Evolutionary conservation across 805 yeast species (phyloP).

Genomic region (Blastobotrys terrestris): DNA sequence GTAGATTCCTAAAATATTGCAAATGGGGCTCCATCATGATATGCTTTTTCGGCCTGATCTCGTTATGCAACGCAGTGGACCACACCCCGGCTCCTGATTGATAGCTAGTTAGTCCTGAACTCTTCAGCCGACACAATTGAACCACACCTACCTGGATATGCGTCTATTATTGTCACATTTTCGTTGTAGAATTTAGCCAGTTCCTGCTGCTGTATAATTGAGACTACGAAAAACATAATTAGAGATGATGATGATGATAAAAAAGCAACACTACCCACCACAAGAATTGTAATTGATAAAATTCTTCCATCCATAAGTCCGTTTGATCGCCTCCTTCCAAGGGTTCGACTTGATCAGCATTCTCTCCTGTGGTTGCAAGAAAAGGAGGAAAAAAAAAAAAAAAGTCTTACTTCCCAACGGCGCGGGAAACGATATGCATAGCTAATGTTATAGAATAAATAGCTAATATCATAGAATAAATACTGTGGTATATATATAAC

Average conservation of each 20-base stretch:
- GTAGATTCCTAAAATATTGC: slow-evolving; percentile 24
- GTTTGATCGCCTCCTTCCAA: neutral
- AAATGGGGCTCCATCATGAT: slow-evolving; percentile 51
- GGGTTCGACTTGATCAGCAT: neutral
- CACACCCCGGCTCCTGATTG: slow-evolving; percentile 49
- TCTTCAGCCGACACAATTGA: neutral
- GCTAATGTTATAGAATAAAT: too few species aligned
- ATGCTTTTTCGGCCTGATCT: slow-evolving; percentile 57
- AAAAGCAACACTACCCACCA: slow-evolving; percentile 3
- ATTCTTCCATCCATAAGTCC: slow-evolving; percentile 23
- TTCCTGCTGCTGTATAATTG: slow-evolving; percentile 44
- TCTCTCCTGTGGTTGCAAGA: too few species aligned
- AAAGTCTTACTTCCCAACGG: neutral
- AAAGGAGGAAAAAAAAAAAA: neutral
- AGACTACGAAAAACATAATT: slow-evolving; percentile 16
- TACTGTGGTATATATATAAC: too few species aligned
- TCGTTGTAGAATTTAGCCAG: slow-evolving; percentile 33
- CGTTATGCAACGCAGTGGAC: slow-evolving; percentile 55
- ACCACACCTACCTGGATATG: slow-evolving; percentile 26
- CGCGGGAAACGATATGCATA: too few species aligned
- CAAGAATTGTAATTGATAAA: slow-evolving; percentile 24
- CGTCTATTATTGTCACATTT: slow-evolving; percentile 30
- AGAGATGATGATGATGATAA: too few species aligned
- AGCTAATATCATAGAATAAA: too few species aligned
- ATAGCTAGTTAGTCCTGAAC: slow-evolving; percentile 18